Percentiles rank a stretch among this genome's conserved stretches.
Evolutionary conservation across 2,329 filamentous ascomycete species (phyloP).

Genomic region (Penicillium sp.): DNA sequence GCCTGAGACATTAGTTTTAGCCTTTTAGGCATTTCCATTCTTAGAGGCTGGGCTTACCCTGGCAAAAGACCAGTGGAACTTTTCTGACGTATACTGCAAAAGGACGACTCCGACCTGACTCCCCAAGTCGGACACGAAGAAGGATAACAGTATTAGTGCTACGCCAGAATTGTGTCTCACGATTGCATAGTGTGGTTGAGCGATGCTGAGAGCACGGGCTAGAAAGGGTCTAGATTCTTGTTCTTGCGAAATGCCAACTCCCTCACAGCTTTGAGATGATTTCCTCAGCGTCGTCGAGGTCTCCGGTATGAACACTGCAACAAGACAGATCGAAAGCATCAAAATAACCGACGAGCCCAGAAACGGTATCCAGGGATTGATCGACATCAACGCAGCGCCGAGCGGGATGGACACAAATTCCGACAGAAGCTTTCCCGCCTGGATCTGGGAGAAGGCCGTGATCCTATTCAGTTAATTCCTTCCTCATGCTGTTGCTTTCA

Average conservation of each 20-base stretch:
- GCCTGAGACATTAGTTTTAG: background rate
- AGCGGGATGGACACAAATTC: background rate
- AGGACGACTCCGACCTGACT: background rate
- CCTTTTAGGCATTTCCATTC: background rate
- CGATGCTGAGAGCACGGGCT: background rate
- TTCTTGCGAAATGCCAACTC: background rate
- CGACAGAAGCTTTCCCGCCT: background rate
- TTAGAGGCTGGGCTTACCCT: background rate
- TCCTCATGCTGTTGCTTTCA: background rate
- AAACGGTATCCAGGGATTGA: background rate
- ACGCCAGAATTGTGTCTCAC: background rate
- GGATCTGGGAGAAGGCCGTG: background rate
- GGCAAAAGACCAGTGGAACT: background rate
- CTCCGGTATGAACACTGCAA: background rate
- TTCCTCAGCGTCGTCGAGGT: background rate
- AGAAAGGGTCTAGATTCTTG: background rate
- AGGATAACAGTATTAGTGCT: background rate
- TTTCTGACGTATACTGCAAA: background rate
- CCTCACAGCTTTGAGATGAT: background rate
- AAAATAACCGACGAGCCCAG: background rate
- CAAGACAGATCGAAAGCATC: background rate
- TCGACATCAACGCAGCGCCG: background rate
- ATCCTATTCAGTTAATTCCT: background rate
- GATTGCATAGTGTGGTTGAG: background rate
- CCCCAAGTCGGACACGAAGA: background rate